These are phyloP conservation scores for Beauveria caledonica DNA, from an alignment of 2,329 filamentous ascomycete species.

Conservation along the genomic window DNA sequence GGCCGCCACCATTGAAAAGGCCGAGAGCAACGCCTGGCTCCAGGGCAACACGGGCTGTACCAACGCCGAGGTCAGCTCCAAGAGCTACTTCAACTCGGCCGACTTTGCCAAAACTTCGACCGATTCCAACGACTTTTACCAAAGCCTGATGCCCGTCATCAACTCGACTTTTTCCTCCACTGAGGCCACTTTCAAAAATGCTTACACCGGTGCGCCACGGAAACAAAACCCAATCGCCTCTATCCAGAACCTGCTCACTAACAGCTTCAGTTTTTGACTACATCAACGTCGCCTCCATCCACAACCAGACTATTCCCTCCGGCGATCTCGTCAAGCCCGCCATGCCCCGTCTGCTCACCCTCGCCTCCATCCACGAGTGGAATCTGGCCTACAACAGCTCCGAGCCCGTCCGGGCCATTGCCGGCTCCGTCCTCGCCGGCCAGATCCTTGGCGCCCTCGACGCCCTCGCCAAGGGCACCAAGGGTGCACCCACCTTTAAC, in stretches of 20 bases:
- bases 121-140: slow-evolving; percentile 53
- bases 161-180: slow-evolving; percentile 40
- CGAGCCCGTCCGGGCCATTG: slow-evolving; percentile 54
- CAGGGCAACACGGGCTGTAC: slow-evolving; percentile 50
- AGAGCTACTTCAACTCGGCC: slow-evolving; percentile 42
- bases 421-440: slow-evolving; percentile 48
- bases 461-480: slow-evolving; percentile 35
- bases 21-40: slow-evolving; percentile 50
- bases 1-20: slow-evolving; percentile 45
- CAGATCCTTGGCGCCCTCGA: slow-evolving; percentile 47
- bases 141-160: slow-evolving; percentile 44
- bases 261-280: slow-evolving; percentile 46
- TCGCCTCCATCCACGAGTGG: slow-evolving; percentile 75
- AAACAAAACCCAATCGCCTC: neutral
- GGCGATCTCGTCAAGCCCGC: slow-evolving; percentile 51
- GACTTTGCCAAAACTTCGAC: slow-evolving; percentile 37
- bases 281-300: slow-evolving; percentile 51
- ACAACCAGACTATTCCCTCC: slow-evolving; percentile 38
- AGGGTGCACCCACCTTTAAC: slow-evolving; percentile 32
- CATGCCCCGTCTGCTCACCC: slow-evolving; percentile 56
- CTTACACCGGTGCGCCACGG: slow-evolving; percentile 46
- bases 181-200: slow-evolving; percentile 48
- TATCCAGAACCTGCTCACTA: neutral
- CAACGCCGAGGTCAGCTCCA: slow-evolving; percentile 46
- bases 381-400: slow-evolving; percentile 73